These are phyloP conservation scores for Aspergillus homomorphus DNA, from an alignment of 495 filamentous ascomycete species.

Conservation along the genomic window DNA sequence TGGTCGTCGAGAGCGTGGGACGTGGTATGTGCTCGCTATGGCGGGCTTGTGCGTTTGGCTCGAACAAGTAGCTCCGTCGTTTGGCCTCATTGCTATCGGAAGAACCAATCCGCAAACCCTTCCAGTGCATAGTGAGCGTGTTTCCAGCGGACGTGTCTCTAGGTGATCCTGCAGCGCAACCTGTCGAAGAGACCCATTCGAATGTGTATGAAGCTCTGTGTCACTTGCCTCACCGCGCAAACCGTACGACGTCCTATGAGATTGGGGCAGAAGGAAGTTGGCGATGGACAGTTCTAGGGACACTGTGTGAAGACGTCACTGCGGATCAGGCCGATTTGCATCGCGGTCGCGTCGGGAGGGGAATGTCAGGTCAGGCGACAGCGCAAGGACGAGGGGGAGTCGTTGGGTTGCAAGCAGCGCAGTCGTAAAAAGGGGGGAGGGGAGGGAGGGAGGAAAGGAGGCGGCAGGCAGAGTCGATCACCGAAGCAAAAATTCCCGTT, in stretches of 20 bases:
- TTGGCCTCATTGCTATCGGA: slow-evolving; percentile 39
- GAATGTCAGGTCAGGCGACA: slow-evolving; percentile 10
- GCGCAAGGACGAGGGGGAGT: slow-evolving; percentile 14
- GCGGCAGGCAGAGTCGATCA: slow-evolving; percentile 16
- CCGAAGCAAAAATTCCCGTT: slow-evolving; percentile 3
- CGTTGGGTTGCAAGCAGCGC: slow-evolving; percentile 11
- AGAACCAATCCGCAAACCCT: slow-evolving; percentile 40
- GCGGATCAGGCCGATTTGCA: slow-evolving; percentile 19
- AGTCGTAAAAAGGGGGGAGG: slow-evolving; percentile 22
- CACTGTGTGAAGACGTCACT: slow-evolving; percentile 12
- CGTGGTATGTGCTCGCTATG: slow-evolving; percentile 46
- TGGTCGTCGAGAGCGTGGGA: slow-evolving; percentile 30
- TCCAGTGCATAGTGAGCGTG: slow-evolving; percentile 46
- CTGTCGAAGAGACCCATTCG: slow-evolving; percentile 17
- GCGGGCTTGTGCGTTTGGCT: slow-evolving; percentile 32
- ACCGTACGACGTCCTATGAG: slow-evolving; percentile 1
- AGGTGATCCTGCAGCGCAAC: slow-evolving; percentile 17
- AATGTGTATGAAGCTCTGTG: slow-evolving; percentile 4
- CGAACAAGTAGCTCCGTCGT: slow-evolving; percentile 33
- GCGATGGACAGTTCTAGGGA: not conserved
- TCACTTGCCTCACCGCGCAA: not conserved
- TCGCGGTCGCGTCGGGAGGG: slow-evolving; percentile 13
- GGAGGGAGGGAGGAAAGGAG: slow-evolving; percentile 17
- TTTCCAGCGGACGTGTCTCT: slow-evolving; percentile 11
- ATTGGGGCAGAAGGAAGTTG: not conserved